A percentile compares a stretch with the other conserved stretches of the same genome.
phyloP scores from a whole-genome alignment of 768 basidiomycete species.

The Leucogyrophana mollusca region DNA sequence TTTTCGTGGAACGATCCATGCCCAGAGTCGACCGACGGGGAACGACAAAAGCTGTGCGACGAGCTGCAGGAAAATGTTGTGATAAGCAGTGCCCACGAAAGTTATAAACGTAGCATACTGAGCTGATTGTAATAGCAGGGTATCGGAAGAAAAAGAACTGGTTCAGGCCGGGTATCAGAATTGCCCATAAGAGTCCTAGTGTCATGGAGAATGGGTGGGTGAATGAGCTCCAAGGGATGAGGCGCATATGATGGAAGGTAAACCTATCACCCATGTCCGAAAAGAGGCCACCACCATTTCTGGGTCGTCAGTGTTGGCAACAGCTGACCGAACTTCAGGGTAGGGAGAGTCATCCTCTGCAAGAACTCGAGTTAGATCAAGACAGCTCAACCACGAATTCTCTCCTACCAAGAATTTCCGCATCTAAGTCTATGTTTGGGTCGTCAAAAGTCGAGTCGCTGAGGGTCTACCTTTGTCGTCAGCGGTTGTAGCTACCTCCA shows the following conservation, averaged over 20 bases:
- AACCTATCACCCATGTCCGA: conserved; percentile 37
- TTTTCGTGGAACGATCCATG: conserved; percentile 45
- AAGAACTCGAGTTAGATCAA: no score
- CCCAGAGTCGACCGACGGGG: conserved; percentile 47
- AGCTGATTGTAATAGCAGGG: conserved; percentile 34
- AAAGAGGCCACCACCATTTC: conserved; percentile 35
- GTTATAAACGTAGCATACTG: background rate
- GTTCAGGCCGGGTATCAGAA: conserved; percentile 64
- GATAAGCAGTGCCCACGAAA: background rate
- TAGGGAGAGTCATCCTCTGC: conserved; percentile 51
- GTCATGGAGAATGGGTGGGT: no score
- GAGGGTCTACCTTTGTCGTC: no score
- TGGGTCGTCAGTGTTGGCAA: conserved; percentile 48
- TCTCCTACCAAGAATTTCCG: no score
- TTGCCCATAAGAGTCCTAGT: conserved; percentile 48
- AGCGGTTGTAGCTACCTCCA: no score
- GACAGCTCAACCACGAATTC: no score
- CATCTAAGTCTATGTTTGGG: no score
- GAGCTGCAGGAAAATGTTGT: conserved; percentile 34
- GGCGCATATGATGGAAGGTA: conserved; percentile 13
- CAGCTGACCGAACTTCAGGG: conserved; percentile 51
- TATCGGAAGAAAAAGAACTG: conserved; percentile 70
- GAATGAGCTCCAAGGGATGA: no score
- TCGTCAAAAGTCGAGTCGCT: no score
- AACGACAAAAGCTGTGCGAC: conserved; percentile 39